Percentiles rank a stretch among this genome's conserved stretches.
Conservation (phyloP, 2,329 filamentous ascomycete genomes). For the Rutstroemia sp. region DNA sequence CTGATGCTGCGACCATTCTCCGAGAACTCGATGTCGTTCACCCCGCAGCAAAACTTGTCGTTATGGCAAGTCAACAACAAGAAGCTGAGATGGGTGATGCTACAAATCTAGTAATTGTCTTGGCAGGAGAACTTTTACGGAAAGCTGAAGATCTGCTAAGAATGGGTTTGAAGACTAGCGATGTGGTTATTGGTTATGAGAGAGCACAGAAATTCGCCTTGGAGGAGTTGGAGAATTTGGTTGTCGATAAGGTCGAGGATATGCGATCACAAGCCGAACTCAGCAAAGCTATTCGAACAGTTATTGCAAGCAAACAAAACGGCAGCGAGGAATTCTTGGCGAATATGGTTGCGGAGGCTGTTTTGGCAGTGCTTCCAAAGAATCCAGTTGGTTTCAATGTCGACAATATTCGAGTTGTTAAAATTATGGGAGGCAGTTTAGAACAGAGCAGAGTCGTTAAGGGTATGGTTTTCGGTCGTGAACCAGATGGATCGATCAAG, state of each 20-base stretch:
- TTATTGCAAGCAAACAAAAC: slow-evolving; percentile 93
- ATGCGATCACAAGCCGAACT: slow-evolving; percentile 75
- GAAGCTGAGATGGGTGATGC: slow-evolving; percentile 98
- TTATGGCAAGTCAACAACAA: slow-evolving; percentile 99
- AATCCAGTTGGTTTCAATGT: slow-evolving; percentile 96
- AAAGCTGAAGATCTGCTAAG: slow-evolving; percentile 95
- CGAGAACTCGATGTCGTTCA: slow-evolving; percentile 97
- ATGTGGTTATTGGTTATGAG: slow-evolving; percentile 94
- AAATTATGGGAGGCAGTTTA: slow-evolving; percentile 97
- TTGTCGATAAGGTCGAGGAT: slow-evolving; percentile 84
- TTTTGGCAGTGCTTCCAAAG: slow-evolving; percentile 86
- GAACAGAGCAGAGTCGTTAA: slow-evolving; percentile 92
- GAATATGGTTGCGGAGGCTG: slow-evolving; percentile 75
- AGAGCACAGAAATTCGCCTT: slow-evolving; percentile 86
- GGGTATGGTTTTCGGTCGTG: slow-evolving; percentile 96
- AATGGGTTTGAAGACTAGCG: slow-evolving; percentile 97
- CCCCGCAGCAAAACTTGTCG: slow-evolving; percentile 91
- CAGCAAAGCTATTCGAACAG: slow-evolving; percentile 90
- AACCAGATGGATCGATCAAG: slow-evolving; percentile 88
- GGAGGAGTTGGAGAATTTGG: slow-evolving; percentile 77
- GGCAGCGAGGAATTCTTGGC: slow-evolving; percentile 87
- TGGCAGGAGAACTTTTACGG: slow-evolving; percentile 90
- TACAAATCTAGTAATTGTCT: slow-evolving; percentile 92
- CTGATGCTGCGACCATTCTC: slow-evolving; percentile 93
- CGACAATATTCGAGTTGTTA: slow-evolving; percentile 97